Conservation (phyloP, 352 stramenopile species). For the Globisporangium nagaii region DNA sequence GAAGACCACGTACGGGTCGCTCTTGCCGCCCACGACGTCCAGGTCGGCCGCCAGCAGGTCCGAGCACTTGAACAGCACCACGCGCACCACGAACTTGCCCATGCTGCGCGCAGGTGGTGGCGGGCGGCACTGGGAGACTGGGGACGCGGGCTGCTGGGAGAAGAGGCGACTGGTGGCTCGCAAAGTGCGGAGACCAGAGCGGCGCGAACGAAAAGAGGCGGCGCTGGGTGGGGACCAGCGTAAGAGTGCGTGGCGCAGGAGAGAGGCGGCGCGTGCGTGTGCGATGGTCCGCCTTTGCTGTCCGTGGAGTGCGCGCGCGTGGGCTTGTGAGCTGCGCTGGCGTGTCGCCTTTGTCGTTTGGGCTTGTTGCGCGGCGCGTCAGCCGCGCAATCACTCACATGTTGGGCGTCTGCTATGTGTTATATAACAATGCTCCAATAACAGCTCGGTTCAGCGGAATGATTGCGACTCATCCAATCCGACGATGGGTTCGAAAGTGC, state of each 20-base stretch:
- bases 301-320: too few relatives aligned
- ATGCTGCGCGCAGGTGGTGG: not conserved
- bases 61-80: conserved; percentile 63
- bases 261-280: not conserved
- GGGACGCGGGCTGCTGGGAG: not conserved
- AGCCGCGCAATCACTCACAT: too few relatives aligned
- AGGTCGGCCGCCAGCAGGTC: conserved; percentile 46
- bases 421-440: too few relatives aligned
- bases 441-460: too few relatives aligned
- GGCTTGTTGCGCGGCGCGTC: not conserved
- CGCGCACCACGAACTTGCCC: conserved; percentile 38
- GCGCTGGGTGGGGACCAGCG: not conserved
- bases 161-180: not conserved
- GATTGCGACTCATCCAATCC: not conserved
- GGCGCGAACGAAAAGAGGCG: not conserved
- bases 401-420: too few relatives aligned
- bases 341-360: not conserved
- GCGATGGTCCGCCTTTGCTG: too few relatives aligned
- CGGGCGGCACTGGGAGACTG: not conserved
- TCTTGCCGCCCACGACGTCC: conserved; percentile 55
- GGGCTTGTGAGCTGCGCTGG: too few relatives aligned
- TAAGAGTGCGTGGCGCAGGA: too few relatives aligned
- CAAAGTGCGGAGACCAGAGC: not conserved
- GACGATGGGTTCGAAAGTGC: not conserved
- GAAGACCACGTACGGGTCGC: conserved; percentile 74